phyloP scores from a whole-genome alignment of 169 alveolate species.

The Plasmodium malariae region DNA sequence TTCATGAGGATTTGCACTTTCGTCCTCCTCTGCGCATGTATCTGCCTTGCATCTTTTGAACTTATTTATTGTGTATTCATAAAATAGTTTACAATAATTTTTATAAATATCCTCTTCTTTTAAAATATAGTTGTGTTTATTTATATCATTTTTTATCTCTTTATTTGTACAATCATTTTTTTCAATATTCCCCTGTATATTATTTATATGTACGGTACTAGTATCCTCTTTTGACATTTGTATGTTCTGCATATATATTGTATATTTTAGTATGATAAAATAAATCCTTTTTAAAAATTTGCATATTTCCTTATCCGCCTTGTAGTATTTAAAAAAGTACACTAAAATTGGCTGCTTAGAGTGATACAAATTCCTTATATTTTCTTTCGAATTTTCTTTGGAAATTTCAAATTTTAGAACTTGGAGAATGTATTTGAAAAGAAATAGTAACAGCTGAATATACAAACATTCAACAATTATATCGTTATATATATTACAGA shows the following conservation, averaged over 20 bases:
- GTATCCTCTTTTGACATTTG: neutral
- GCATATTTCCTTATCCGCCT: conserved; percentile 34
- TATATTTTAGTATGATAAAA: conserved; percentile 53
- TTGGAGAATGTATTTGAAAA: conserved; percentile 58
- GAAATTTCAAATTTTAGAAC: conserved; percentile 12
- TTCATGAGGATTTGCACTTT: neutral
- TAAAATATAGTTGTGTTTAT: conserved; percentile 41
- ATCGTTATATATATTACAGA: conserved; percentile 67
- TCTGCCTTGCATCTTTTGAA: neutral
- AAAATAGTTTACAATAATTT: conserved; percentile 64
- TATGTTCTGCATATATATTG: conserved; percentile 51
- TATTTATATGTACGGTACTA: neutral
- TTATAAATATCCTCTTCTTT: conserved; percentile 42
- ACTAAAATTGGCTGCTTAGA: conserved; percentile 28
- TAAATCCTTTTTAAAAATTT: conserved; percentile 31
- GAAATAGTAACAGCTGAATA: conserved; percentile 46
- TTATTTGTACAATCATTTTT: neutral
- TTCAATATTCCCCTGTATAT: neutral
- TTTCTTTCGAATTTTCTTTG: conserved; percentile 11
- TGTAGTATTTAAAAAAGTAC: conserved; percentile 42
- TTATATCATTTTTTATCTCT: conserved; percentile 5
- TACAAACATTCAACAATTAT: conserved; percentile 59
- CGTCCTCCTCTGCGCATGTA: neutral
- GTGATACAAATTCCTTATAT: too few species aligned
- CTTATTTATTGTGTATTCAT: conserved; percentile 38